These are phyloP conservation scores for Mortierella sp. DNA, from an alignment of 371 early-diverging fungal species.

Conservation along the genomic window DNA sequence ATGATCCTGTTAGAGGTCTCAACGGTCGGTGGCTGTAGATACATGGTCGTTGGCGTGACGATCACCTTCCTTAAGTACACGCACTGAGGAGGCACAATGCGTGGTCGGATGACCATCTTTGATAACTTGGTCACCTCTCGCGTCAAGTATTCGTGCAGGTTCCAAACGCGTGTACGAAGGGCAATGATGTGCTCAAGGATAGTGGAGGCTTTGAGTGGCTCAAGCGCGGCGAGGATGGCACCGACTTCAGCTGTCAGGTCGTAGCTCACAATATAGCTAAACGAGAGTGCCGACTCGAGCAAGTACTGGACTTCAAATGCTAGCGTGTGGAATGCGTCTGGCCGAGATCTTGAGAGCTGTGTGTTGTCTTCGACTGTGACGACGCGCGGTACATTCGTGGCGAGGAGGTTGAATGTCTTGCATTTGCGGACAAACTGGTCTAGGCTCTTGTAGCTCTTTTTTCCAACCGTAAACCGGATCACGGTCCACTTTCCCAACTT, in stretches of 20 bases:
- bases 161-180: slow-evolving; percentile 56
- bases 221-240: slow-evolving; percentile 31
- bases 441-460: background rate
- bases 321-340: slow-evolving; percentile 11
- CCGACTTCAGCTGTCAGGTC: slow-evolving; percentile 59
- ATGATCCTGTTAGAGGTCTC: slow-evolving; percentile 79
- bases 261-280: slow-evolving; percentile 55
- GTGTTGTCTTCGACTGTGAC: slow-evolving; percentile 2
- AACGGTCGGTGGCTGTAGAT: slow-evolving; percentile 63
- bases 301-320: slow-evolving; percentile 60
- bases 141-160: slow-evolving; percentile 32
- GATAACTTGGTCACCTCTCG: slow-evolving; percentile 14
- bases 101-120: slow-evolving; percentile 11
- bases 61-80: slow-evolving; percentile 68
- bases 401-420: slow-evolving; percentile 19
- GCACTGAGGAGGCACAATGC: slow-evolving; percentile 62
- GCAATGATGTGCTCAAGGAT: slow-evolving; percentile 55
- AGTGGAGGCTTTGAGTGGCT: slow-evolving; percentile 47
- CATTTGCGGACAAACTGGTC: background rate
- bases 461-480: slow-evolving; percentile 10
- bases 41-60: slow-evolving; percentile 71
- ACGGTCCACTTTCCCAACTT: slow-evolving; percentile 47
- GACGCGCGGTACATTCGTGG: background rate
- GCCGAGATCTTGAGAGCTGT: background rate
- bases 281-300: slow-evolving; percentile 59